A percentile compares a stretch with the other conserved stretches of the same genome.
These are phyloP conservation scores for Gossypium davidsonii DNA, from an alignment of 441 rosid species.

Conservation along the genomic window DNA sequence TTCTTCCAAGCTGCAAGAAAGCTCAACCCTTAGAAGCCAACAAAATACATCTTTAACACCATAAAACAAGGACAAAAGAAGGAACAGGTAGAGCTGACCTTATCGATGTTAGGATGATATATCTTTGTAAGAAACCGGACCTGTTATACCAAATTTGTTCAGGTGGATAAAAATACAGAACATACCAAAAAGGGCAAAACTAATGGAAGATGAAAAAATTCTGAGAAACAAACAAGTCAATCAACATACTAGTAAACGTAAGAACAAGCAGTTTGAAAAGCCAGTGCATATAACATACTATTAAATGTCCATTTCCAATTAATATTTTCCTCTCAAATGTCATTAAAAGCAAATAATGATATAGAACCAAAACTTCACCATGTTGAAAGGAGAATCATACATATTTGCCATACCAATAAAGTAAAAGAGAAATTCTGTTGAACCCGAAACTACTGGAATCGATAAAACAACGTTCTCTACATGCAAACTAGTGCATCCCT, in stretches of 20 bases:
- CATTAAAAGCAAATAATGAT: not conserved
- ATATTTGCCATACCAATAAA: not conserved
- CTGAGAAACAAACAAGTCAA: not conserved
- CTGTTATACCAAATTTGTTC: constrained; percentile 33
- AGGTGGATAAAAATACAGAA: not conserved
- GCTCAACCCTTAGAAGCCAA: constrained; percentile 9
- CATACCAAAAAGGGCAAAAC: not conserved
- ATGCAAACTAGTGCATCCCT: too few species aligned
- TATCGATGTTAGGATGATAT: constrained; percentile 84
- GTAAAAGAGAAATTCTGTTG: not conserved
- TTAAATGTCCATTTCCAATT: not conserved
- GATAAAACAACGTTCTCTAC: too few species aligned
- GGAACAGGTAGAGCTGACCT: constrained; percentile 31
- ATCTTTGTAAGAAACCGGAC: constrained; percentile 96
- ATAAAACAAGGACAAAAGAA: not conserved
- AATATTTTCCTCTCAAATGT: not conserved
- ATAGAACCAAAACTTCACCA: not conserved
- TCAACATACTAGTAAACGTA: not conserved
- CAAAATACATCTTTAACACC: not conserved
- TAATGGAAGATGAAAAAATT: not conserved
- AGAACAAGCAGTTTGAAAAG: not conserved
- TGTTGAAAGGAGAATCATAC: not conserved
- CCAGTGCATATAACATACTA: not conserved
- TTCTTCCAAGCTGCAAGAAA: constrained; percentile 78
- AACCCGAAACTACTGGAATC: not conserved